Percentiles rank a stretch among this genome's conserved stretches.
Evolutionary conservation across 352 stramenopile species (phyloP).

Genomic region (Peronosclerospora sorghi): DNA sequence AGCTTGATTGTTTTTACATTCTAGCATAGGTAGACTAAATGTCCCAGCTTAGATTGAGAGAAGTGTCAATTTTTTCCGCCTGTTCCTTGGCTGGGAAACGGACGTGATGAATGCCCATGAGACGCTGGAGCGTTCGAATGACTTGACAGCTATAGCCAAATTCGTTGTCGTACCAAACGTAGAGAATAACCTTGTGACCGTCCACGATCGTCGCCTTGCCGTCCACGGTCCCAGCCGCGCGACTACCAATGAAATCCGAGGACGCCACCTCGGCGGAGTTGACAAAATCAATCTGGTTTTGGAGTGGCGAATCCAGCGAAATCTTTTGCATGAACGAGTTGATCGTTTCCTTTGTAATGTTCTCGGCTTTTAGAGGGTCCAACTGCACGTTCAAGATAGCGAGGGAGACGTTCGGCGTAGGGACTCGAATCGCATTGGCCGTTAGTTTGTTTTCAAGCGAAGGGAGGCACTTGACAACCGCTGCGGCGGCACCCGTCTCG

Average conservation of each 20-base stretch:
- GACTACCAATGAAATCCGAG: constrained; percentile 76
- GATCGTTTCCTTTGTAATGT: constrained; percentile 55
- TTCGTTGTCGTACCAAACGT: constrained; percentile 89
- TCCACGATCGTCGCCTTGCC: constrained; percentile 79
- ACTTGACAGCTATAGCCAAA: constrained; percentile 85
- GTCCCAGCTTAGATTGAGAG: constrained; percentile 38
- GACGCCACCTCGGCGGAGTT: constrained; percentile 75
- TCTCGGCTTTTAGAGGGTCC: constrained; percentile 55
- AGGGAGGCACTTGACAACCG: constrained; percentile 86
- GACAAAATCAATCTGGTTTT: constrained; percentile 85
- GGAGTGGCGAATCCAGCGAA: constrained; percentile 71
- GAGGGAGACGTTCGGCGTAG: constrained; percentile 96
- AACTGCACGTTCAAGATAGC: constrained; percentile 94
- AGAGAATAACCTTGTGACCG: constrained; percentile 77
- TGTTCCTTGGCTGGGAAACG: constrained; percentile 61
- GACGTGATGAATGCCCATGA: constrained; percentile 69
- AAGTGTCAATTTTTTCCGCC: constrained; percentile 55
- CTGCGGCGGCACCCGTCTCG: constrained; percentile 69
- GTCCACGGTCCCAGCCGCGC: constrained; percentile 64
- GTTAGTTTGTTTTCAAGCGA: constrained; percentile 95
- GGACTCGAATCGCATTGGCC: constrained; percentile 97
- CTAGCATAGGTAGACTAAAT: no score
- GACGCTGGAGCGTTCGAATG: constrained; percentile 64
- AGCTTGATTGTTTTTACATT: no score
- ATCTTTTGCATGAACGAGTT: constrained; percentile 74